Evolutionary conservation across 352 stramenopile genomes (phyloP).

Genomic region (Phytophthora pisi): DNA sequence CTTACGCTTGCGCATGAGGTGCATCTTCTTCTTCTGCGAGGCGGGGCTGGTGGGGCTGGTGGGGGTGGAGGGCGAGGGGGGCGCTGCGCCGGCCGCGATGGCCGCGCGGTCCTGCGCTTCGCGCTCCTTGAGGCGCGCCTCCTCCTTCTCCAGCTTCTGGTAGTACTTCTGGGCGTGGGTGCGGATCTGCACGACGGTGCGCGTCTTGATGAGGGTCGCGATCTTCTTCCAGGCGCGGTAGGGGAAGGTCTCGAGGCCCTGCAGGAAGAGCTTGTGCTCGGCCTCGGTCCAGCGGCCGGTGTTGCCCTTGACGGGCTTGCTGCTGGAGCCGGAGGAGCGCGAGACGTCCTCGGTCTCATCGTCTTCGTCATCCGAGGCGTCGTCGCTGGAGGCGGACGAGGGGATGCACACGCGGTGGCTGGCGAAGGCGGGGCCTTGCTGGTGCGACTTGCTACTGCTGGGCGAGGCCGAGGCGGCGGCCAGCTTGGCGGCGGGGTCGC

Average conservation of each 20-base stretch:
- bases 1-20: slow-evolving; percentile 74
- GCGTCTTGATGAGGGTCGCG: slow-evolving; percentile 92
- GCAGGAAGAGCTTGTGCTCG: slow-evolving; percentile 90
- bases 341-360: slow-evolving; percentile 33
- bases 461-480: slow-evolving; percentile 19
- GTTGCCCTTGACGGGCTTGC: slow-evolving; percentile 66
- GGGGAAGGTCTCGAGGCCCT: slow-evolving; percentile 85
- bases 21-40: slow-evolving; percentile 61
- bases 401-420: slow-evolving; percentile 37
- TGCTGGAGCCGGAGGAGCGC: slow-evolving; percentile 4
- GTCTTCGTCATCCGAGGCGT: slow-evolving; percentile 42
- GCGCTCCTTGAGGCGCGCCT: slow-evolving; percentile 74
- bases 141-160: slow-evolving; percentile 90
- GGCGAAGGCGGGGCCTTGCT: slow-evolving; percentile 20
- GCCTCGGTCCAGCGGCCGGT: slow-evolving; percentile 87
- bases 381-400: slow-evolving; percentile 34
- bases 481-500: slow-evolving; percentile 59
- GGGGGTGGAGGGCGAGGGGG: slow-evolving; percentile 4
- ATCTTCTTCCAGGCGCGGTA: slow-evolving; percentile 94
- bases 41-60: slow-evolving; percentile 30
- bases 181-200: slow-evolving; percentile 91
- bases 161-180: slow-evolving; percentile 92
- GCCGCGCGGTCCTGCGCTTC: slow-evolving; percentile 49
- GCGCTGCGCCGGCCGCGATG: slow-evolving; percentile 10
- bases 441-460: slow-evolving; percentile 11